A percentile compares a stretch with the other conserved stretches of the same genome.
phyloP scores from a whole-genome alignment of 2,329 filamentous ascomycete species.

The Aspergillus pseudoglaucus region DNA sequence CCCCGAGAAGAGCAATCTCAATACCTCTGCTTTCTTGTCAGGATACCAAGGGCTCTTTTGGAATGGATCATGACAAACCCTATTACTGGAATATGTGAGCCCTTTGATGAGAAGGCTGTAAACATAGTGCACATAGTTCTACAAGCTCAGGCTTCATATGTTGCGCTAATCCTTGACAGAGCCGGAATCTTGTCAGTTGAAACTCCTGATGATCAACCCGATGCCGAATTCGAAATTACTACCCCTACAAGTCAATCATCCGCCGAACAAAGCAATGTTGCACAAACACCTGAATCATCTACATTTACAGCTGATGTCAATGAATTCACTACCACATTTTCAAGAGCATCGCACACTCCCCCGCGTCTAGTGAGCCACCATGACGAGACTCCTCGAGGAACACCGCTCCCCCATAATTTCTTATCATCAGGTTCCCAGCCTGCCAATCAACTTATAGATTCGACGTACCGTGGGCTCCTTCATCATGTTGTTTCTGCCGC shows the following conservation, averaged over 20 bases:
- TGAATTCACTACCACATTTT: not conserved
- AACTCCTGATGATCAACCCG: conserved; percentile 1
- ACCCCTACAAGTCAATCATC: not conserved
- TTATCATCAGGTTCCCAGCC: not conserved
- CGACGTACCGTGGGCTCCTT: conserved; percentile 1
- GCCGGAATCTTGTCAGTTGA: conserved; percentile 7
- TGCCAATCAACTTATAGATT: not conserved
- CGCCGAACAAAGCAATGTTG: not conserved
- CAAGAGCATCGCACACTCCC: not conserved
- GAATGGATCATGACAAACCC: conserved; percentile 10
- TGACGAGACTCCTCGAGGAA: not conserved
- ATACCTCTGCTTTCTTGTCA: conserved; percentile 6
- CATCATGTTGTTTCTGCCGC: conserved; percentile 1
- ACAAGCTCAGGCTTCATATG: not conserved
- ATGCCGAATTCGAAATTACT: not conserved
- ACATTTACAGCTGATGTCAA: not conserved
- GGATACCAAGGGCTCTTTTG: conserved; percentile 5
- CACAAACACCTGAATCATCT: not conserved
- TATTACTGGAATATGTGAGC: conserved; percentile 2
- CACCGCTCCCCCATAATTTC: not conserved
- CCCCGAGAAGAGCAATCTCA: conserved; percentile 3
- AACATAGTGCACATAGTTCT: conserved; percentile 1
- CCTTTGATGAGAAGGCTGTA: conserved; percentile 1
- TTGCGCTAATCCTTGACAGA: conserved; percentile 2
- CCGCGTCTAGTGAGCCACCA: not conserved